These are phyloP conservation scores for Tricholoma furcatifolium DNA, from an alignment of 768 basidiomycete species.

Conservation along the genomic window DNA sequence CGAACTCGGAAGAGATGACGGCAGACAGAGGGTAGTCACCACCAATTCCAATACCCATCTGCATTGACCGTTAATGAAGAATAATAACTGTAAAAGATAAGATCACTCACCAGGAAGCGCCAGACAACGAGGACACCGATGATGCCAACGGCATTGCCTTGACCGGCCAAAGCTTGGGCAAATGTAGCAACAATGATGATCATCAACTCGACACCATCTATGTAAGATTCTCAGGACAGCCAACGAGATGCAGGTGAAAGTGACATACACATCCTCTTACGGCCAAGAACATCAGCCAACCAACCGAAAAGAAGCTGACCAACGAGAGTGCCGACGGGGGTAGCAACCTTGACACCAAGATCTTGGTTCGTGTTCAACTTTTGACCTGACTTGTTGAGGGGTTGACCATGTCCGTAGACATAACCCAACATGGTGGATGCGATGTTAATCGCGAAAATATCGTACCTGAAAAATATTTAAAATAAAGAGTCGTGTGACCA, in stretches of 20 bases:
- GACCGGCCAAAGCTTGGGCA: constrained; percentile 74
- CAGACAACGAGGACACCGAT: constrained; percentile 79
- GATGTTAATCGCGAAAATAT: constrained; percentile 90
- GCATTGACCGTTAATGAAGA: not conserved
- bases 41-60: constrained; percentile 83
- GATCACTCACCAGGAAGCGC: constrained; percentile 64
- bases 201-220: constrained; percentile 73
- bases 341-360: constrained; percentile 76
- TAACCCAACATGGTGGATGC: constrained; percentile 81
- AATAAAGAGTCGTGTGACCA: not conserved
- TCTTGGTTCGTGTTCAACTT: constrained; percentile 60
- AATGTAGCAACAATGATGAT: constrained; percentile 82
- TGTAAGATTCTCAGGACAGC: not conserved
- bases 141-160: constrained; percentile 64
- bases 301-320: constrained; percentile 81
- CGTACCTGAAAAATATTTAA: constrained; percentile 45
- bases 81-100: not conserved
- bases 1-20: constrained; percentile 88
- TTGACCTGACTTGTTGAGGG: constrained; percentile 22
- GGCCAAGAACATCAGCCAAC: constrained; percentile 74
- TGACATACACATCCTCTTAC: constrained; percentile 75
- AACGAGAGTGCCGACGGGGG: constrained; percentile 71
- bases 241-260: not conserved
- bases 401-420: constrained; percentile 54
- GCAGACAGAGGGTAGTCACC: constrained; percentile 88